Base-by-base conservation (phyloP, 768 basidiomycete genomes). In the Lactarius quietus region DNA sequence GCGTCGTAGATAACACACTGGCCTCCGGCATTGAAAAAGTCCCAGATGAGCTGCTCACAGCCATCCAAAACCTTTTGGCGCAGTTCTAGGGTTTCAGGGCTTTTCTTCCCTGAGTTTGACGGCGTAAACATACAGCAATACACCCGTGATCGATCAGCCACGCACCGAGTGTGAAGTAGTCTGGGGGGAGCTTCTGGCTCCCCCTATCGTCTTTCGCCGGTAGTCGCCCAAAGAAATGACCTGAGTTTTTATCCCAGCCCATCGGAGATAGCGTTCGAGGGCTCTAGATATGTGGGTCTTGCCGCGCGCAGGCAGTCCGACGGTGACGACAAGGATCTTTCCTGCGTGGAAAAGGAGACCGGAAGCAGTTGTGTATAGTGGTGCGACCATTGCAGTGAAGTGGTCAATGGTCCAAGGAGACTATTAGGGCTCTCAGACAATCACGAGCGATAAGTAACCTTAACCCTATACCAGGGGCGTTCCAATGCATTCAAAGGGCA, bases 1-100 rank as follows among this genome's bases (percentile, higher is more conserved):
- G 97, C 97, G 74, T 99, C 97, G 78, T 98, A 98, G 68, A 99
- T 95, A 41, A 96, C 93, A 29, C 98, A 95, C 75, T 99, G 97
- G 0, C 96, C 97, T 6, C 93, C 90, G 3, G 76, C 77, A 64
- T 83, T 81, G 76, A 96, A 98, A 77, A 90, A 97, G 68, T 93
- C 86, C 85, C 86, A 89, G 48, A 98, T 93, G 56, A 88, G 79
- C 74, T 90, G 83, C 77, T 98, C 95, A 68, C 97, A 92, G n/a
- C 89, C 92, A 0, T 83, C 81, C 51, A 88, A 84, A 68, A 96
- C 85, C 71, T 81, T 84, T 70, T 84, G 82, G 59, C 97, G 80
- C 51, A 98, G 78, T 39, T 81, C 84, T 62, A 91, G 81, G 0
- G 97, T 98, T 73, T 93, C 90, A 26, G 85, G 78, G 60, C 85